A percentile compares a stretch with the other conserved stretches of the same genome.
phyloP scores from a whole-genome alignment of 179 eudicot genomes.

The Beta lomatogona region DNA sequence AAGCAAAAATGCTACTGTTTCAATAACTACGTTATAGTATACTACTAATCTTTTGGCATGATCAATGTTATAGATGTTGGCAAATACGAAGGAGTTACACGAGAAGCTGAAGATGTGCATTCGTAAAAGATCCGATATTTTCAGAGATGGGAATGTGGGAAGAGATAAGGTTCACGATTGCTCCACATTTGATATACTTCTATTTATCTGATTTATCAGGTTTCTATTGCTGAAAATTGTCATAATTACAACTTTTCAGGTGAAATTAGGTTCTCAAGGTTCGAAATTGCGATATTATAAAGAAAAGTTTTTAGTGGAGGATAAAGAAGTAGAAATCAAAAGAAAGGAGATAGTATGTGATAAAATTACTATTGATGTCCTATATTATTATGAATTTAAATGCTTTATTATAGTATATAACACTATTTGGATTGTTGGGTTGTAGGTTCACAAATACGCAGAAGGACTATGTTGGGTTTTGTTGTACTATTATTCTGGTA shows the following conservation, averaged over 20 bases:
- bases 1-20: background rate
- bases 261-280: conserved; percentile 49
- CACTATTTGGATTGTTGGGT: background rate
- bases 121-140: conserved; percentile 36
- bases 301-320: conserved; percentile 48
- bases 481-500: conserved; percentile 56
- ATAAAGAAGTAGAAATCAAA: conserved; percentile 27
- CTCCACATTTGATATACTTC: background rate
- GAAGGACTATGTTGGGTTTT: conserved; percentile 80
- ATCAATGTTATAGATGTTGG: conserved; percentile 28
- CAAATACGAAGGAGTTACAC: conserved; percentile 49
- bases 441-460: conserved; percentile 51
- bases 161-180: conserved; percentile 40
- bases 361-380: background rate
- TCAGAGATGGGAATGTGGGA: conserved; percentile 34
- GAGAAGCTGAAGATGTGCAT: conserved; percentile 31
- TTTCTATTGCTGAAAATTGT: background rate
- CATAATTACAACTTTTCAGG: conserved; percentile 29
- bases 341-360: conserved; percentile 49
- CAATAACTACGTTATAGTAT: background rate
- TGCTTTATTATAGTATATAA: background rate
- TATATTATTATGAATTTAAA: background rate
- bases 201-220: background rate
- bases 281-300: conserved; percentile 57
- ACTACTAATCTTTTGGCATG: background rate